Evolutionary conservation across 208 protist genomes (phyloP).

Genomic region (Leishmania aethiopica): DNA sequence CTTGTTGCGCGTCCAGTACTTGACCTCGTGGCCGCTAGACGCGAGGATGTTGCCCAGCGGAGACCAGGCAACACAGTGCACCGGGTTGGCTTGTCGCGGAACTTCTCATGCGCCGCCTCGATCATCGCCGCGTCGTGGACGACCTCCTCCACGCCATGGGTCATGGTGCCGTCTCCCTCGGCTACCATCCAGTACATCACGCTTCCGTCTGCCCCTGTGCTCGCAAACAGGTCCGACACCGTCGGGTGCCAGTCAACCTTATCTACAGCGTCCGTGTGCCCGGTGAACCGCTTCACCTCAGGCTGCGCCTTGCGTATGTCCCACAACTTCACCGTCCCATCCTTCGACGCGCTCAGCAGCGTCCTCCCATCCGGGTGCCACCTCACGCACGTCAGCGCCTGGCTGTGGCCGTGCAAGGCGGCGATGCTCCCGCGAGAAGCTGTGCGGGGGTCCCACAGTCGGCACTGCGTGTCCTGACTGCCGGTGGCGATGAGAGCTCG

Average conservation of each 20-base stretch:
- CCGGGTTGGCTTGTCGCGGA: conserved; percentile 77
- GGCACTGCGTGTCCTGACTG: conserved; percentile 85
- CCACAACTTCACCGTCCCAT: conserved; percentile 83
- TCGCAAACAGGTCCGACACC: conserved; percentile 74
- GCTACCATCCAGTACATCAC: conserved; percentile 87
- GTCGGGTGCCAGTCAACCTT: conserved; percentile 84
- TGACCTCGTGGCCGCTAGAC: conserved; percentile 79
- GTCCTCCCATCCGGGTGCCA: conserved; percentile 83
- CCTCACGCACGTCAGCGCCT: conserved; percentile 77
- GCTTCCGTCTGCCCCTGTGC: conserved; percentile 74
- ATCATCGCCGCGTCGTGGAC: conserved; percentile 62
- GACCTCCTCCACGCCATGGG: conserved; percentile 63
- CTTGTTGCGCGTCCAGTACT: conserved; percentile 89
- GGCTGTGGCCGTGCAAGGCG: conserved; percentile 80
- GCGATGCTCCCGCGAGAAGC: conserved; percentile 76
- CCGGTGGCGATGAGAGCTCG: conserved; percentile 83
- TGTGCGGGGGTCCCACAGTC: conserved; percentile 88
- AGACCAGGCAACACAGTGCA: conserved; percentile 78
- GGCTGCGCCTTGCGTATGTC: conserved; percentile 81
- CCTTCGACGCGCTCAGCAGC: conserved; percentile 81
- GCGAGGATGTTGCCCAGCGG: conserved; percentile 83
- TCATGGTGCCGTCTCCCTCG: conserved; percentile 67
- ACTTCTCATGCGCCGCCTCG: conserved; percentile 80
- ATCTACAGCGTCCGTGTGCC: conserved; percentile 75
- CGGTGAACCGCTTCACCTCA: conserved; percentile 77